phyloP scores from a whole-genome alignment of 805 yeast species.

The Pichia deserticola region DNA sequence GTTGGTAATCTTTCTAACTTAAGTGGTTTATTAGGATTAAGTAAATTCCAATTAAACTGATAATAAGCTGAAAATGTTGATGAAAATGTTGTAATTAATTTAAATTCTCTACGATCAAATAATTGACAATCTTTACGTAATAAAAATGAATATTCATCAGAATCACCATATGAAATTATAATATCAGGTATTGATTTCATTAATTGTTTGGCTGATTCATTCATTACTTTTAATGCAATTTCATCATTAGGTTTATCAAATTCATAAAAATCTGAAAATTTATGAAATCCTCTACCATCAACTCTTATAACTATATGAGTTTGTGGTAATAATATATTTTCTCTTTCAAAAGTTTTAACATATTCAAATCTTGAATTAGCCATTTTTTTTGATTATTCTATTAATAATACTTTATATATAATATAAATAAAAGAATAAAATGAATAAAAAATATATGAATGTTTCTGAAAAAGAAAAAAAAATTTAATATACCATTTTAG shows the following conservation, averaged over 20 bases:
- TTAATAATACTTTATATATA: too few relatives aligned
- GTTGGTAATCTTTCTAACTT: conserved; percentile 55
- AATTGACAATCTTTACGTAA: conserved; percentile 54
- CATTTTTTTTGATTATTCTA: conserved; percentile 32
- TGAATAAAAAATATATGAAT: too few relatives aligned
- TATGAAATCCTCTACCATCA: conserved; percentile 93
- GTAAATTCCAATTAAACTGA: conserved; percentile 55
- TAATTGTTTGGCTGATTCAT: conserved; percentile 63
- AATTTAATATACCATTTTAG: too few relatives aligned
- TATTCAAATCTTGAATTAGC: conserved; percentile 86
- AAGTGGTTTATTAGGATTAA: conserved; percentile 42
- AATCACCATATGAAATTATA: conserved; percentile 82
- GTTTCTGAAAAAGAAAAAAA: too few relatives aligned
- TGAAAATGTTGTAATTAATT: conserved; percentile 74
- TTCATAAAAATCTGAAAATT: conserved; percentile 61
- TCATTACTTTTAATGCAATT: conserved; percentile 73
- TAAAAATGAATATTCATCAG: conserved; percentile 89
- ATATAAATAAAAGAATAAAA: too few relatives aligned
- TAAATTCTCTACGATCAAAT: conserved; percentile 78
- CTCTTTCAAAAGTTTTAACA: conserved; percentile 74
- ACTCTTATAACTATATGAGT: conserved; percentile 78
- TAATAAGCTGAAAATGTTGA: conserved; percentile 77
- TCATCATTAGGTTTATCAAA: conserved; percentile 86
- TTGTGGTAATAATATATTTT: conserved; percentile 65
- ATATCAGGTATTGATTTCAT: conserved; percentile 65